Conservation (phyloP, 1,139 yeast genomes). For the Pichia sp. region DNA sequence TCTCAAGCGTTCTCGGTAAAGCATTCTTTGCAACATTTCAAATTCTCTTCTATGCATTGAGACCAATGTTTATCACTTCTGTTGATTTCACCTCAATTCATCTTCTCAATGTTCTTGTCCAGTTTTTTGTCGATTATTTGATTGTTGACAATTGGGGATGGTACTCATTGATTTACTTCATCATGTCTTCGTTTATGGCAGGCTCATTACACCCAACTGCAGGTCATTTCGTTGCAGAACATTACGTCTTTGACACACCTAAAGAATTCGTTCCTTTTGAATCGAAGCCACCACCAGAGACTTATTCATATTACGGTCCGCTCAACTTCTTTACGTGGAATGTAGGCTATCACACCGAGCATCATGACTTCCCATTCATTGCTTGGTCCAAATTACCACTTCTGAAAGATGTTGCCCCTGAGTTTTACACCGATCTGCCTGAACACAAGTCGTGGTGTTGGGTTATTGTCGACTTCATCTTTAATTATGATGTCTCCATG, state of each 20-base stretch:
- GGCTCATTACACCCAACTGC: conserved; percentile 94
- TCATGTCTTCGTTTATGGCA: conserved; percentile 76
- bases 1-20: conserved; percentile 77
- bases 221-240: conserved; percentile 94
- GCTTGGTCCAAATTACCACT: conserved; percentile 81
- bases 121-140: conserved; percentile 48
- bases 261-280: conserved; percentile 29
- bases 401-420: conserved; percentile 61
- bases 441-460: conserved; percentile 71
- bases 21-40: conserved; percentile 89
- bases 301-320: conserved; percentile 82
- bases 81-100: conserved; percentile 72
- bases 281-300: conserved; percentile 55
- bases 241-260: conserved; percentile 67
- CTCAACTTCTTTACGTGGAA: conserved; percentile 79
- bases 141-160: conserved; percentile 57
- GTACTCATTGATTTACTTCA: conserved; percentile 57
- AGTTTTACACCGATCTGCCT: conserved; percentile 80
- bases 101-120: conserved; percentile 57
- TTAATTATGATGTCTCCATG: conserved; percentile 58
- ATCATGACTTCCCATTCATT: conserved; percentile 89
- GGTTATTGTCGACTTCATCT: conserved; percentile 66
- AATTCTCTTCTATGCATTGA: conserved; percentile 77
- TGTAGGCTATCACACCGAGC: conserved; percentile 92
- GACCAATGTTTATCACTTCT: conserved; percentile 82